phyloP scores from a whole-genome alignment of 2,329 filamentous ascomycete species.

The Paecilomyces fulvus region DNA sequence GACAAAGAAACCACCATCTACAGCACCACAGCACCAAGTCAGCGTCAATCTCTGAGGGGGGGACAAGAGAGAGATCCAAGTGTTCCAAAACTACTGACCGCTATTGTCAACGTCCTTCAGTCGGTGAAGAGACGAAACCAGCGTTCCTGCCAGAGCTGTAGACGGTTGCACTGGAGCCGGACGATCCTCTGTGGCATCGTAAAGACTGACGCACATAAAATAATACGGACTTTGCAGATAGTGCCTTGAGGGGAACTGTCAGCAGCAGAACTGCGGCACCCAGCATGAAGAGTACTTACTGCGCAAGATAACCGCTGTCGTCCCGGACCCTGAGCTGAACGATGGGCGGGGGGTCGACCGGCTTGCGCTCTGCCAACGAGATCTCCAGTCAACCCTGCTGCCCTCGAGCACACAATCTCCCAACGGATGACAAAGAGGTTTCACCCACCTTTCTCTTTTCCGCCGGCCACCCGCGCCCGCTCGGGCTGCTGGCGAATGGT shows the following conservation, averaged over 20 bases:
- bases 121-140: constrained; percentile 72
- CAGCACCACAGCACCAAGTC: background rate
- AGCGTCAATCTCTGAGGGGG: background rate
- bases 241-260: constrained; percentile 38
- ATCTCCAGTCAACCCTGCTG: background rate
- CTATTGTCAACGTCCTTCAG: constrained; percentile 69
- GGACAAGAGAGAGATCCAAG: background rate
- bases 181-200: constrained; percentile 40
- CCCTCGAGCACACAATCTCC: background rate
- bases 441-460: constrained; percentile 63
- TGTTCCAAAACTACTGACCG: constrained; percentile 28
- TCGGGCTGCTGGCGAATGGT: constrained; percentile 58
- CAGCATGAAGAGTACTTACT: constrained; percentile 44
- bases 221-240: constrained; percentile 58
- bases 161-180: constrained; percentile 36
- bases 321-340: constrained; percentile 57
- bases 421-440: background rate
- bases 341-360: constrained; percentile 76
- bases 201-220: constrained; percentile 53
- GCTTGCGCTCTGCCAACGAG: constrained; percentile 59
- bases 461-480: constrained; percentile 58
- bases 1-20: constrained; percentile 79
- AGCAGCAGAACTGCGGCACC: background rate
- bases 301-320: constrained; percentile 42
- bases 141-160: constrained; percentile 59